Conservation (phyloP, 2,329 filamentous ascomycete genomes). For the Emergomyces africanus region DNA sequence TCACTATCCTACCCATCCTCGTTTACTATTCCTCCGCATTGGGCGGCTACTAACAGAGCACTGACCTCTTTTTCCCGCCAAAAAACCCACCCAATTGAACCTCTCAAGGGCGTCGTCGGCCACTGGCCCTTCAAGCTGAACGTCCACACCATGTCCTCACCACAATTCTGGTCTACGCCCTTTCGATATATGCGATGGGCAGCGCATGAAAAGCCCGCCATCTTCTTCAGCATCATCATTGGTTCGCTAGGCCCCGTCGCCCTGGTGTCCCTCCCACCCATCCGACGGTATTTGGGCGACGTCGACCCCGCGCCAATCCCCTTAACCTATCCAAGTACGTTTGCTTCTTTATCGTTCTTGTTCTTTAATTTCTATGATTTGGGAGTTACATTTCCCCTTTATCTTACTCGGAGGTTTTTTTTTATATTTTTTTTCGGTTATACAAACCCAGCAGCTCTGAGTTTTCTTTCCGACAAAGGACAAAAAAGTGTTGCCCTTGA, state of each 20-base stretch:
- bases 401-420: not conserved
- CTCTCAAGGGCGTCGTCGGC: not conserved
- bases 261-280: constrained; percentile 58
- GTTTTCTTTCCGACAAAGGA: not conserved
- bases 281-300: constrained; percentile 62
- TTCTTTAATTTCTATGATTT: not conserved
- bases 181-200: constrained; percentile 81
- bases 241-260: constrained; percentile 59
- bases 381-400: not conserved
- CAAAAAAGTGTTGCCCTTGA: not conserved
- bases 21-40: not conserved
- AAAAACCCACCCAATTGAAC: not conserved
- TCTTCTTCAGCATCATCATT: constrained; percentile 75
- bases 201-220: constrained; percentile 72
- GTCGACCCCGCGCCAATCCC: constrained; percentile 60
- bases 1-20: not conserved
- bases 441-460: not conserved
- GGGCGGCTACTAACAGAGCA: not conserved
- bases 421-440: not conserved
- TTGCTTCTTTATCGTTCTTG: not conserved
- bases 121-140: constrained; percentile 2
- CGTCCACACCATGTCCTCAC: constrained; percentile 38
- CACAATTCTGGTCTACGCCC: constrained; percentile 74
- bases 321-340: constrained; percentile 84
- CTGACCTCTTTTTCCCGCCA: not conserved